phyloP scores from a whole-genome alignment of 306 rosid genomes.

The Prunus dulcis region DNA sequence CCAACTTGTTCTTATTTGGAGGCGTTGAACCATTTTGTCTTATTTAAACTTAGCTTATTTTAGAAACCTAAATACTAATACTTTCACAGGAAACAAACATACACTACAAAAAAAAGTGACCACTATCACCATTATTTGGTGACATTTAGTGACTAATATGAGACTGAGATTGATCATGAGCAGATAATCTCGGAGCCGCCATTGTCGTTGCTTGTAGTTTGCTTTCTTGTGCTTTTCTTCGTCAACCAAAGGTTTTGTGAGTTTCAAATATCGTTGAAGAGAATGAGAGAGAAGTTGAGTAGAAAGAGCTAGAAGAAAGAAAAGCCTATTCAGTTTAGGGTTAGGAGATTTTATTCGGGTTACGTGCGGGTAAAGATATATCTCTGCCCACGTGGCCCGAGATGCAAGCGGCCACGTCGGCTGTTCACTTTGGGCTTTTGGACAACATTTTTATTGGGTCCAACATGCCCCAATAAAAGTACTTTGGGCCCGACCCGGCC shows the following conservation, averaged over 20 bases:
- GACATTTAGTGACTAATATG: too few relatives aligned
- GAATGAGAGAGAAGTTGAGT: neutral
- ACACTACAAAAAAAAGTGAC: too few relatives aligned
- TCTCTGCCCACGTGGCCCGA: neutral
- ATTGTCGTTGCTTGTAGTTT: constrained; percentile 7
- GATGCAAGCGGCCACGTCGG: neutral
- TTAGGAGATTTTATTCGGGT: neutral
- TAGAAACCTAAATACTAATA: neutral
- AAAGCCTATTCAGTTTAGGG: neutral
- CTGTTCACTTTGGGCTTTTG: neutral
- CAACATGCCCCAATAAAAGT: neutral
- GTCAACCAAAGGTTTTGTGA: neutral
- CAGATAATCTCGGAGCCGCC: constrained; percentile 19
- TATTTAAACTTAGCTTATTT: too few relatives aligned
- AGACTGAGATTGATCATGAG: neutral
- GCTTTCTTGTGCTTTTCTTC: neutral
- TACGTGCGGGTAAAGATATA: neutral
- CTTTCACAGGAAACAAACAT: neutral
- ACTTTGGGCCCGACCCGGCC: neutral
- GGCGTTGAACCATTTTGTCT: too few relatives aligned
- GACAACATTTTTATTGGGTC: neutral
- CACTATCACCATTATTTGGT: too few relatives aligned
- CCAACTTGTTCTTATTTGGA: too few relatives aligned
- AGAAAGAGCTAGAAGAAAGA: too few relatives aligned
- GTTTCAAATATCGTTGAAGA: neutral